phyloP scores from a whole-genome alignment of 2,329 filamentous ascomycete species.

The Ilyonectria sp. region DNA sequence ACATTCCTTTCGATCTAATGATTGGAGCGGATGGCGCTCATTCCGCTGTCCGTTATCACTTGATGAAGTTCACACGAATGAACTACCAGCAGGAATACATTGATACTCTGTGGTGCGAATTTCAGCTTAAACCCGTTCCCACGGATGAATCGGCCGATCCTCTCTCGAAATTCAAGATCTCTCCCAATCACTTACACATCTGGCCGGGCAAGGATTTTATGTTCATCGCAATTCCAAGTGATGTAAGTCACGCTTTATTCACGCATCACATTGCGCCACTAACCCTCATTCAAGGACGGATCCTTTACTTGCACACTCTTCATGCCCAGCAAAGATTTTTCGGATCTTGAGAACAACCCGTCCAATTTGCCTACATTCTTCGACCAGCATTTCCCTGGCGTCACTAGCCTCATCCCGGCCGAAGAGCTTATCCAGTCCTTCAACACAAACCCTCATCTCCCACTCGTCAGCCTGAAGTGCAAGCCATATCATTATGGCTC shows the following conservation, averaged over 20 bases:
- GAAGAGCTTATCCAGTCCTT: slow-evolving; percentile 82
- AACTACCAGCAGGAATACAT: slow-evolving; percentile 96
- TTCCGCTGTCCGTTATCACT: slow-evolving; percentile 88
- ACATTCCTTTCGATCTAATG: slow-evolving; percentile 91
- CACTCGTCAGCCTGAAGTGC: slow-evolving; percentile 94
- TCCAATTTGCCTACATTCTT: slow-evolving; percentile 80
- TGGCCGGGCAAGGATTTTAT: slow-evolving; percentile 96
- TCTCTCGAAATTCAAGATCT: slow-evolving; percentile 78
- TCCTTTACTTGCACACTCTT: slow-evolving; percentile 97
- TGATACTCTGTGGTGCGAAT: slow-evolving; percentile 97
- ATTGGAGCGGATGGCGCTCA: slow-evolving; percentile 97
- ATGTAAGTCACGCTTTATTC: slow-evolving; percentile 58
- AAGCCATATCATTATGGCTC: slow-evolving; percentile 85
- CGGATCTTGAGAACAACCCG: slow-evolving; percentile 75
- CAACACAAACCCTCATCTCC: slow-evolving; percentile 86
- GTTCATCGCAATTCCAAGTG: slow-evolving; percentile 95
- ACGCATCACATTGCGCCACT: slow-evolving; percentile 31
- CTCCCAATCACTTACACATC: slow-evolving; percentile 95
- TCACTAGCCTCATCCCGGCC: slow-evolving; percentile 79
- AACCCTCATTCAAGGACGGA: slow-evolving; percentile 73
- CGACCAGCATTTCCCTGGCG: slow-evolving; percentile 87
- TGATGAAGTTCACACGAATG: slow-evolving; percentile 96
- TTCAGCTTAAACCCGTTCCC: slow-evolving; percentile 77
- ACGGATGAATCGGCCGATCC: slow-evolving; percentile 47
- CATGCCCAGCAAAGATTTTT: slow-evolving; percentile 80